Base-by-base conservation (phyloP, 352 stramenopile genomes). In the Phytophthora chlamydospora region DNA sequence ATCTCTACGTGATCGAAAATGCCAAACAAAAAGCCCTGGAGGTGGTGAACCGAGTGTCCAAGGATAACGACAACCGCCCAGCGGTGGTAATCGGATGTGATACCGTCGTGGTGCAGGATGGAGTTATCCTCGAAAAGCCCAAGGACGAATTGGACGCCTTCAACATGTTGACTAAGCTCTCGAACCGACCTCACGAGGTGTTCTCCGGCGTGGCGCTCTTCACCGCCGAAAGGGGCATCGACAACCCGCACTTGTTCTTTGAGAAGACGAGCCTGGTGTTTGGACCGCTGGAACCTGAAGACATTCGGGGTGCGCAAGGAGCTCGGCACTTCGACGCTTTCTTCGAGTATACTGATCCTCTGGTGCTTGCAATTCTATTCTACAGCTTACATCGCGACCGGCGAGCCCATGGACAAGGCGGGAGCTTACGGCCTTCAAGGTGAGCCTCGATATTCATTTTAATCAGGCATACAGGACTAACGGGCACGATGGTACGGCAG, bases 371-470 rank as follows among this genome's bases (percentile, higher is more conserved):
- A 8, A 44, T 48, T 12, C 36, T 36, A 0, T 33, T 42, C 3
- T 35, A 16, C 52, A 89, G 88, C 77, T 19, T 98, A 98, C 58
- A 94, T 97, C 44, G 74, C 78, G 24, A 97, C 85, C 1, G 86
- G 85, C 2, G 90, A 97, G 58, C 90, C 91, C 1, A 97, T 98
- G 90, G 92, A 98, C 68, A 98, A 98, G 59, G 88, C 91, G 0
- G 91, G 92, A 32, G 73, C 85, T 6, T 98, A 97, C 67, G 92
- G 91, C 8, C 91, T 98, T 47, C 90, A 97, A 73, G 89, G 88
- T 68, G 41, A 39, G 36, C 12, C 10, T 27, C 12, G 29, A 21
- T 21, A 7, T 27, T 32, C 38, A 16, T 12, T 38, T 42, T 2
- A 27, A 4, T 3, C 24, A 27, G 24, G 24, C 24, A 27, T 27